These are phyloP conservation scores for Amanita phalloides DNA, from an alignment of 768 basidiomycete species.

Conservation along the genomic window DNA sequence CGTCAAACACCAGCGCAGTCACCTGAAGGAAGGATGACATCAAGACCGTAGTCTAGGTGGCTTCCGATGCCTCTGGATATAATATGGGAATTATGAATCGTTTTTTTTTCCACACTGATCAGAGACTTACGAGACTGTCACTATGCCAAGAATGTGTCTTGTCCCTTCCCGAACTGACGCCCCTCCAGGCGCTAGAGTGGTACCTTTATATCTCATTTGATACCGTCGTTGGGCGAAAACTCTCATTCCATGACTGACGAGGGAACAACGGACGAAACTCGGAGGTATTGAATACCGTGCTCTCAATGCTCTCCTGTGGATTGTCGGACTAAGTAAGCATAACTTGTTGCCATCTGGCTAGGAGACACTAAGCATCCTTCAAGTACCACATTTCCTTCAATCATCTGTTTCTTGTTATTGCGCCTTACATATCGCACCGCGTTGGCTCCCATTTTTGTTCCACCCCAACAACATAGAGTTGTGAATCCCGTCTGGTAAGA, in stretches of 20 bases:
- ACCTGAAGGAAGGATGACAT: constrained; percentile 7
- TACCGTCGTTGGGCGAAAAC: constrained; percentile 75
- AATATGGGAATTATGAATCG: constrained; percentile 33
- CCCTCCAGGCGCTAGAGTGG: constrained; percentile 36
- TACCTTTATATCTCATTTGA: constrained; percentile 83
- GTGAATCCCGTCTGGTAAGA: constrained; percentile 58
- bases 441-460: constrained; percentile 48
- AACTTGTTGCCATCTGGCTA: neutral
- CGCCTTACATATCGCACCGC: constrained; percentile 61
- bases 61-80: constrained; percentile 59
- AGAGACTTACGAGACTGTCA: constrained; percentile 58
- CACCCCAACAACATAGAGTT: constrained; percentile 44
- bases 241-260: constrained; percentile 63
- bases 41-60: constrained; percentile 53
- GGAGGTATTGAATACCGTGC: constrained; percentile 92
- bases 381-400: constrained; percentile 72
- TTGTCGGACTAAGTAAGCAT: constrained; percentile 59
- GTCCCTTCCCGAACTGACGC: constrained; percentile 28
- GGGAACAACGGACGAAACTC: constrained; percentile 80
- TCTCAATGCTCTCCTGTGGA: constrained; percentile 71
- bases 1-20: neutral
- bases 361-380: constrained; percentile 1
- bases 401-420: constrained; percentile 65
- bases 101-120: constrained; percentile 54
- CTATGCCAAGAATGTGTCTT: constrained; percentile 59